Base-by-base conservation (phyloP, 1,284 basidiomycete species). In the Cutaneotrichosporon dermatis region DNA sequence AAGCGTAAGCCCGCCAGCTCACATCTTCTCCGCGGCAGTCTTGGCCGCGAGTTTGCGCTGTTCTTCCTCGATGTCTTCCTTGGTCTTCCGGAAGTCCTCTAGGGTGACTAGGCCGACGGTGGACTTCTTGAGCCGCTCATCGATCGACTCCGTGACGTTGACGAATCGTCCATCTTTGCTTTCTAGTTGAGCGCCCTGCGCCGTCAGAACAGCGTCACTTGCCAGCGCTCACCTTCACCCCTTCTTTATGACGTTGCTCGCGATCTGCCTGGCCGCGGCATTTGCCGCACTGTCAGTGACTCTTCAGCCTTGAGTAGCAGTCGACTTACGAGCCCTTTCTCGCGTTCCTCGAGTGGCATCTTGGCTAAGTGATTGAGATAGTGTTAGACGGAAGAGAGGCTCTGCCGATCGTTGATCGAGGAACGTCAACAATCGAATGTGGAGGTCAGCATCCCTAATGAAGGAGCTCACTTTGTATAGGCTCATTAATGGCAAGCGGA, bases 91-190 rank as follows among this genome's bases (percentile, higher is more conserved):
- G 68, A 99, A 99, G 51, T 98, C 96, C 69, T 95, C 89, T 7
- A 98, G 83, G 61, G 84, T 86, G 2, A 99, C 94, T 12, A 99
- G 84, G 68, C 96, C 96, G 58, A 99, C 86, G 0, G 96, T 99
- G 52, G 84, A 88, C 70, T 92, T 85, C 81, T 97, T 98, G 54
- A 99, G 83, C 10, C 85, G 84, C 60, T 99, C 96, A 75, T 98
- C 95, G 82, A 98, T 87, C 4, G 89, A 92, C 74, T 98, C 95
- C 77, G 91, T 87, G 76, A 96, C 91, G 4, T 90, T 89, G 16
- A 94, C 88, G 76, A 99, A 99, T 58, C 93, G 89, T 71, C 25
- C 25, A 25, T 25, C 25, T 25, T 25, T 25, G 25, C 25, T 25
- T 25, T 25, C 25, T 25, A 25, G 25, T 25, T 25, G 25, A 25